Base-by-base conservation (phyloP, 345 rosid species). In the Eucalyptus erythrocorys region DNA sequence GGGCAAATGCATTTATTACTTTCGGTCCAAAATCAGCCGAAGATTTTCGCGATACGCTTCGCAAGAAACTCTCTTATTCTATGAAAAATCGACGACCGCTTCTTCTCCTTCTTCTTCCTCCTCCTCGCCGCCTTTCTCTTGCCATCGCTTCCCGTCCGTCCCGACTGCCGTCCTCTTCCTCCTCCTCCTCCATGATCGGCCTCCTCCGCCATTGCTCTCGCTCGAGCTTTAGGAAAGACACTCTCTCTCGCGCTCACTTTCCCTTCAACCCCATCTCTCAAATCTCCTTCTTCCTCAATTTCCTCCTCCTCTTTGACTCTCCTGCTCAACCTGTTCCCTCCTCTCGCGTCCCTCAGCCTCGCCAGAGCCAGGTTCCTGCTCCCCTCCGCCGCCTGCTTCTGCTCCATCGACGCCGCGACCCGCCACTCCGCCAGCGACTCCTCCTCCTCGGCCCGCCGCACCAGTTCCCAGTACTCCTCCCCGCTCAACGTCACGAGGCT, bases 391-490 rank as follows among this genome's bases (percentile, higher is more conserved):
- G 91, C 93, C 42, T 87, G 86, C 91, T 89, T 94, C 92, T 94
- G 95, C 80, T 95, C 95, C 55, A 57, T 10, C 10, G 95, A 89
- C 16, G 89, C 93, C 8, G 92, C 86, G 32, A 95, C 85, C 81
- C 94, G 88, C 97, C 95, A 90, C 17, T 91, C 89, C 1, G 94
- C 93, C 15, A 92, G 91, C 13, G 92, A 89, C 47, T 87, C 87
- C 85, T 93, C 94, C 80, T 95, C 94, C 88, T 92, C 89, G 5
- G 90, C 96, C 91, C 89, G 89, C 86, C 89, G 84, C 81, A n/a
- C 90, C 50, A 94, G 85, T 16, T 91, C 92, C 49, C 61, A n/a
- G 82, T 92, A 92, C 8, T 94, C 96, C 53, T 90, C 88, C 22
- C n/a, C 88, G 13, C 90, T 90, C 27, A 95, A 64, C 68, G 86